Evolutionary conservation across 2,329 filamentous ascomycete species (phyloP), one percentile per base, ranked within the genome.

Genomic region (Diaporthe destruens): DNA sequence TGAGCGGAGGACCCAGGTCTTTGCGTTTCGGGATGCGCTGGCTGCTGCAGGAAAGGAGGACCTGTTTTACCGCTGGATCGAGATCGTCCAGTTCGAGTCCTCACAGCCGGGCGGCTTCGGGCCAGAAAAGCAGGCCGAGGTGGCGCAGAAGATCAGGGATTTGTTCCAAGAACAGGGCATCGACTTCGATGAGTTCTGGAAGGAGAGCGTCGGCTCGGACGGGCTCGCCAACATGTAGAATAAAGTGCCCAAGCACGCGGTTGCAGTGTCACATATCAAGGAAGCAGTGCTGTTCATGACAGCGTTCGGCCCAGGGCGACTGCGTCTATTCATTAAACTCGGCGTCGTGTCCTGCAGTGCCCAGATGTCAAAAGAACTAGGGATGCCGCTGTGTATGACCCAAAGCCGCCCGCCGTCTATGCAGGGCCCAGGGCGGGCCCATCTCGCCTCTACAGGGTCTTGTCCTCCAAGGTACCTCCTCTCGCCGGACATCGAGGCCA

Each of bases 21-120:
- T 96, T 75, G 87, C 88, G 3, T 97, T 98, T 80, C 91, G 94
- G 77, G 92, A 96, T 55, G 90, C 91, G 25, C 86, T 98, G 76
- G 87, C 89, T 1, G 87, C 87, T 3, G 86, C 96, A 81, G 94
- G 93, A 55, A 97, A 98, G 82, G 95, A 98, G 81, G 91, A 93
- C 75, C 81, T 98, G 69, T 98, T 98, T 84, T 98, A 93, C 84
- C 90, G 92, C 71, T 98, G 95, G 94, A 93, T 98, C 63, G 95
- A 98, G 84, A 88, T 97, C 79, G 91, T 98, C 65, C 95, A 98
- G 83, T 97, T 91, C 78, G 95, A 98, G 83, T 92, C 93, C 54
- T 92, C 91, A 47, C 88, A 89, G 76, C 93, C 94, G 0, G 94
- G 92, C 23, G 94, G 93, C 0, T 97, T 97, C 79, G 93, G 92